Evolutionary conservation across 2,329 filamentous ascomycete species (phyloP).

Genomic region (Blastomyces emzantsi): DNA sequence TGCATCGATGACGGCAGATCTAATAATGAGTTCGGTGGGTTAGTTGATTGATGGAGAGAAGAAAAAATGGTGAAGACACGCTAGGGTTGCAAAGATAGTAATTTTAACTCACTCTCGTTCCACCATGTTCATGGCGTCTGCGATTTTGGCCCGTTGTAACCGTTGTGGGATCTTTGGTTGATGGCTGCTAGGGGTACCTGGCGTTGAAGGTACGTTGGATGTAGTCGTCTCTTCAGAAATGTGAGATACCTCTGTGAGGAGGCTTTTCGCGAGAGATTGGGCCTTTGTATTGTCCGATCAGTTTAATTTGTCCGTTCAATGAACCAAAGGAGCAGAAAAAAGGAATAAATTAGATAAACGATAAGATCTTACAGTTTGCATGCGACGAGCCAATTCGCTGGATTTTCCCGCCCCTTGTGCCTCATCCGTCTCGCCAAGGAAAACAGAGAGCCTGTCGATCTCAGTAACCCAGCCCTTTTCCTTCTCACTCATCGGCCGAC

Average conservation of each 20-base stretch:
- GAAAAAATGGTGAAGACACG: neutral
- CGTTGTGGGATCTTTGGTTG: conserved; percentile 33
- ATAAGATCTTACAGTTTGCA: conserved; percentile 31
- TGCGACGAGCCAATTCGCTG: conserved; percentile 21
- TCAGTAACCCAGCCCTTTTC: conserved; percentile 40
- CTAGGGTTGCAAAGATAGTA: neutral
- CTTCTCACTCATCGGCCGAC: conserved; percentile 38
- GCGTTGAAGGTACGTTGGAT: conserved; percentile 22
- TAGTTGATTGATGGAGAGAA: too few species aligned
- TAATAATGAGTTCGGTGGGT: conserved; percentile 15
- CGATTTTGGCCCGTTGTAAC: conserved; percentile 39
- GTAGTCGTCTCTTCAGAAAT: conserved; percentile 24
- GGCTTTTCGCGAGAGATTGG: conserved; percentile 31
- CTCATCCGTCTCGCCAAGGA: conserved; percentile 24
- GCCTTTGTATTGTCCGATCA: conserved; percentile 20
- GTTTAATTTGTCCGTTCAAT: neutral
- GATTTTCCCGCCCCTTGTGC: conserved; percentile 16
- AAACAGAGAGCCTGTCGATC: conserved; percentile 32
- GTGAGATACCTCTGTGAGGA: conserved; percentile 29
- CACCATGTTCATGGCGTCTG: conserved; percentile 43
- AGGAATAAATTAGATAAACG: neutral
- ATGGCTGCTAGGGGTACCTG: conserved; percentile 22
- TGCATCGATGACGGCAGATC: conserved; percentile 37
- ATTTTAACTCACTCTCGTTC: conserved; percentile 37
- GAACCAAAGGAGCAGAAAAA: neutral